A percentile compares a stretch with the other conserved stretches of the same genome.
Conservation (phyloP, 139 green algal genomes). For the Chlorella sp. region DNA sequence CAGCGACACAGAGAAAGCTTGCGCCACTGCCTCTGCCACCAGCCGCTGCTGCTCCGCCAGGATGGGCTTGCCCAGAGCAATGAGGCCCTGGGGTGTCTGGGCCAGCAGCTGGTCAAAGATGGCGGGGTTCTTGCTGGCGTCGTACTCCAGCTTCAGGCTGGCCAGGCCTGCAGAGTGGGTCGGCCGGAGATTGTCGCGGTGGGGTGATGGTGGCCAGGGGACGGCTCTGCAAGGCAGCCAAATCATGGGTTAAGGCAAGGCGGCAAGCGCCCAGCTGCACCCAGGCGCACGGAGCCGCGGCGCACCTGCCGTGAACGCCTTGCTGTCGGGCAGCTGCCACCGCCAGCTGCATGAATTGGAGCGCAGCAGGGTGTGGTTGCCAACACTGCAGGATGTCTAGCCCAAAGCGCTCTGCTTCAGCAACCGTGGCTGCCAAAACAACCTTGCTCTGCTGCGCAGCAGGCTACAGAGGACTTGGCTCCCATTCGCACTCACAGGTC, state of each 20-base stretch:
- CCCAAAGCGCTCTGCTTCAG: too few species aligned
- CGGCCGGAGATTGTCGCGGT: not conserved
- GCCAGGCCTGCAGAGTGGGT: conserved; percentile 29
- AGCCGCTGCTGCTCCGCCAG: conserved; percentile 35
- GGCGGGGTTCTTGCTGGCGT: conserved; percentile 53
- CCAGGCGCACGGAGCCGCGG: too few species aligned
- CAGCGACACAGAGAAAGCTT: conserved; percentile 47
- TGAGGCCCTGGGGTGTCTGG: conserved; percentile 1
- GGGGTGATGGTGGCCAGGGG: not conserved
- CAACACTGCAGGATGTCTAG: too few species aligned
- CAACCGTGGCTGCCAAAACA: too few species aligned
- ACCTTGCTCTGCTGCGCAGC: too few species aligned
- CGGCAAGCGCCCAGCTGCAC: too few species aligned
- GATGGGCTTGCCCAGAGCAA: conserved; percentile 19
- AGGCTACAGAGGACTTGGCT: too few species aligned
- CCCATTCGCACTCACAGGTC: conserved; percentile 62
- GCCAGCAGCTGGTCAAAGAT: conserved; percentile 63
- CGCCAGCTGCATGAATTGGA: conserved; percentile 13
- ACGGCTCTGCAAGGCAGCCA: too few species aligned
- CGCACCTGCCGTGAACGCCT: conserved; percentile 60
- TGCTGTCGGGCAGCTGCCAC: conserved; percentile 62
- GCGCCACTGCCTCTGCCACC: conserved; percentile 26
- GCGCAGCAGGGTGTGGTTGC: too few species aligned
- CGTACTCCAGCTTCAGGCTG: conserved; percentile 56
- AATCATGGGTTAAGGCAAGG: too few species aligned